Evolutionary conservation across 164 flowering plant genomes (phyloP).

Genomic region (Cinnamomum chago): DNA sequence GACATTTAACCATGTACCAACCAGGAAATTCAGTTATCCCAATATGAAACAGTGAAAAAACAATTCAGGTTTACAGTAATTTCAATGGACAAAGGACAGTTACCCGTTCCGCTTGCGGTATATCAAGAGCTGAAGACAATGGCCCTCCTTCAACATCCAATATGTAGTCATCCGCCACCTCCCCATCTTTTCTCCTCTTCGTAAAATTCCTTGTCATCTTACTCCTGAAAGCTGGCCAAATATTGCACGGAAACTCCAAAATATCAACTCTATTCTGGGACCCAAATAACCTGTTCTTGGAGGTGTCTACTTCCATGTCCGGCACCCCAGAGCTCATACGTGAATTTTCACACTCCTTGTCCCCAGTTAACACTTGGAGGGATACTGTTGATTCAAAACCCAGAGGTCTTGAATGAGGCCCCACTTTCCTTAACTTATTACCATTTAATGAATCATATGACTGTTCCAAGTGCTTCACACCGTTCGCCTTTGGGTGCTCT

Average conservation of each 20-base stretch:
- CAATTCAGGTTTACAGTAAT: background rate
- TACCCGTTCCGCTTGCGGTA: constrained; percentile 30
- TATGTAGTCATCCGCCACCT: constrained; percentile 13
- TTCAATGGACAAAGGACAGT: background rate
- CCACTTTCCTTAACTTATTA: constrained; percentile 24
- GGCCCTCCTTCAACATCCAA: constrained; percentile 25
- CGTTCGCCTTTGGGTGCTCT: constrained; percentile 21
- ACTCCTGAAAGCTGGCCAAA: constrained; percentile 23
- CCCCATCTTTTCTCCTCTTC: constrained; percentile 50
- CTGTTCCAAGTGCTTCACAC: constrained; percentile 13
- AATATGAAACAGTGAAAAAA: background rate
- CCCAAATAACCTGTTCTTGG: constrained; percentile 27
- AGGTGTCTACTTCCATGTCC: constrained; percentile 30
- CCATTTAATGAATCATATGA: constrained; percentile 17
- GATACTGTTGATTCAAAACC: constrained; percentile 19
- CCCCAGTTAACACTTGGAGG: constrained; percentile 16
- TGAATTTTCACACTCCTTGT: constrained; percentile 14
- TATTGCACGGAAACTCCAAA: constrained; percentile 22
- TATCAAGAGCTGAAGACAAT: constrained; percentile 22
- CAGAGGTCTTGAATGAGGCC: constrained; percentile 18
- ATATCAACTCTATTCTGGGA: constrained; percentile 15
- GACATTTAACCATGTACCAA: too few species aligned
- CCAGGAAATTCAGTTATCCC: background rate
- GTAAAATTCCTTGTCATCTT: constrained; percentile 24
- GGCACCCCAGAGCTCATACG: constrained; percentile 10